phyloP scores from a whole-genome alignment of 2,329 filamentous ascomycete species.

The Botryotinia calthae region DNA sequence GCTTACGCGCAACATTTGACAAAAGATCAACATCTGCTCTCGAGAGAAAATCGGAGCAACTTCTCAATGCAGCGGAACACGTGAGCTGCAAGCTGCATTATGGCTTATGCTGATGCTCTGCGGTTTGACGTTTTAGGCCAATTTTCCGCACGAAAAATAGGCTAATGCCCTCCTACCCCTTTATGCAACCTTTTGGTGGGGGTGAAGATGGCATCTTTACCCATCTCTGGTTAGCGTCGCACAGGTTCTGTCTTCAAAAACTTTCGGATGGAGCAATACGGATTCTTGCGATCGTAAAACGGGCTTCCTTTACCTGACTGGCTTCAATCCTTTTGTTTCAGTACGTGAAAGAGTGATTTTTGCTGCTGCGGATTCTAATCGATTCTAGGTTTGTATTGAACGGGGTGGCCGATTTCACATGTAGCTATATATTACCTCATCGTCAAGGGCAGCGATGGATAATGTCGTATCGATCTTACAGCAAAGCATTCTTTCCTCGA shows the following conservation, averaged over 20 bases:
- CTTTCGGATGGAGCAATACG: conserved; percentile 14
- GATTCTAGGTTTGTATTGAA: neutral
- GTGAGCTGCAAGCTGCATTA: conserved; percentile 9
- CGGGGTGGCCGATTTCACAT: neutral
- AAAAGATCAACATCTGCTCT: conserved; percentile 5
- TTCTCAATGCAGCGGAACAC: conserved; percentile 7
- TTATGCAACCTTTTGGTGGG: conserved; percentile 19
- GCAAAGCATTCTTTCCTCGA: neutral
- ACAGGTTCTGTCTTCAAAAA: neutral
- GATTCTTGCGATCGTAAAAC: neutral
- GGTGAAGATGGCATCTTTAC: conserved; percentile 1
- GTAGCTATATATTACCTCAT: conserved; percentile 11
- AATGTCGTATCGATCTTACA: conserved; percentile 5
- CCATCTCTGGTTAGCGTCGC: conserved; percentile 9
- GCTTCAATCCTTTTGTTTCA: conserved; percentile 14
- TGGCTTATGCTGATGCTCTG: conserved; percentile 7
- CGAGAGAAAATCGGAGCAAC: neutral
- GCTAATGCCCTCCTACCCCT: conserved; percentile 18
- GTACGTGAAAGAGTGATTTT: neutral
- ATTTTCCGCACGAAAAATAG: conserved; percentile 2
- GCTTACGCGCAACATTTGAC: neutral
- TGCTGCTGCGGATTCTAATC: neutral
- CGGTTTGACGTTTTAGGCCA: conserved; percentile 17
- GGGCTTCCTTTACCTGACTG: conserved; percentile 6
- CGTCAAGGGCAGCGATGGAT: conserved; percentile 3